Evolutionary conservation across 1,284 basidiomycete species (phyloP), one percentile per base, ranked within the genome.

Genomic region (Amylostereum chailletii): DNA sequence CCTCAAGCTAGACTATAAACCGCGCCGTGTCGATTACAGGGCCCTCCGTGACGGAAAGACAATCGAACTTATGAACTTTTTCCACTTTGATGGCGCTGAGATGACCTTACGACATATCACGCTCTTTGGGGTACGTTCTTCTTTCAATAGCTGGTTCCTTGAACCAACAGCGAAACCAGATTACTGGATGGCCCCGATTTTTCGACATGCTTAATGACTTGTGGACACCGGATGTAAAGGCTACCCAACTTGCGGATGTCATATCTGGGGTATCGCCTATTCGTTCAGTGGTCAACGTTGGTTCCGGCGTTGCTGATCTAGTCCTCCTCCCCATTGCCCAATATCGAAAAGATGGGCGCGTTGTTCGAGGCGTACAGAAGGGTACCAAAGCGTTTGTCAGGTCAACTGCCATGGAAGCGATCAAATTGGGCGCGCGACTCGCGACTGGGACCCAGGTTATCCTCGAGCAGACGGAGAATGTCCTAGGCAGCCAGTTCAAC

Each of bases 181-280:
- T 98, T 46, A 88, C 86, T 26, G 93, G 94, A 26, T 94, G 90
- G 87, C 74, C 88, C 7, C 79, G 85, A 37, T 73, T 99, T 33
- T 93, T 92, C 53, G 89, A 94, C 57, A 77, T 90, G 46, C 72
- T 99, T 32, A 95, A 99, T 61, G 95, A 98, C 62, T 75, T 98
- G 34, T 99, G 96, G 96, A 97, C 95, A 1, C 96, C 95, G 2
- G 96, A 99, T 65, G 94, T 99, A 49, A 98, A 98, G 66, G 93
- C 95, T 2, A 97, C 96, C 30, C 96, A 99, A 62, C 77, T 99
- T 4, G 91, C 92, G 3, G 95, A 99, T 58, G 91, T 99, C 43
- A 89, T 99, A 42, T 94, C 94, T n/a, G 95, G 95, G 2, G 90
- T 99, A 1, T 81, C 94, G 2, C 95, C 96, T 0, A 92, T 99